Evolutionary conservation across 2,329 filamentous ascomycete species (phyloP), one percentile per base, ranked within the genome.

Genomic region (Fusarium sp.): DNA sequence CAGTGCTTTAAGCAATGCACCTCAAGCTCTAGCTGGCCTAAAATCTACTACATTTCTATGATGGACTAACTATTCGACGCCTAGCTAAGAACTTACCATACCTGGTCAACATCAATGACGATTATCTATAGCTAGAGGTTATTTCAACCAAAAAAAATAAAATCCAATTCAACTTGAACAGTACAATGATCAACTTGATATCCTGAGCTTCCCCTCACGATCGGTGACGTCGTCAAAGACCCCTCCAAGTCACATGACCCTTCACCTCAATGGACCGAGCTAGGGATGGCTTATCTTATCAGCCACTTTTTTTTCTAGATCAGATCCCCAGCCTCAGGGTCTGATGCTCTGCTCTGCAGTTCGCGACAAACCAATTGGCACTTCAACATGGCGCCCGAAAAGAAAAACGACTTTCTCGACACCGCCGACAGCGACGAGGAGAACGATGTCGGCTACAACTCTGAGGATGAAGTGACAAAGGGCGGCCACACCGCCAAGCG

Each of bases 341-440:
- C 33, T 24, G 55, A 62, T 20, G 62, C 29, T 24, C 44, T 20
- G 62, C 29, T 24, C 44, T 35, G 24, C 17, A 38, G 66, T 61
- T 33, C 58, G 36, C 51, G 64, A 40, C 63, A 36, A 42, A 53
- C 57, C 65, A 51, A 67, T 64, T 62, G 24, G 31, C 58, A 66
- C 44, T 56, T 61, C 62, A 62, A 36, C 12, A 94, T 95, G 92
- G 82, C 91, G 1, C 85, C 89, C 44, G 89, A 92, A 78, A 94
- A 92, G 79, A 88, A 89, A 75, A 94, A 94, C 80, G 88, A 93
- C 61, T 95, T 92, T 77, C 88, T 95, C 33, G 90, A 92, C 71
- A 85, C 84, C 2, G 80, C 78, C 4, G 86, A 90, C 20, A 92
- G 90, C 78, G 88, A 90, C 22, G 89, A 91, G 38, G 89, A 91